Evolutionary conservation across 495 filamentous ascomycete species (phyloP), one percentile per base, ranked within the genome.

Genomic region (Penicillium egyptiacum): DNA sequence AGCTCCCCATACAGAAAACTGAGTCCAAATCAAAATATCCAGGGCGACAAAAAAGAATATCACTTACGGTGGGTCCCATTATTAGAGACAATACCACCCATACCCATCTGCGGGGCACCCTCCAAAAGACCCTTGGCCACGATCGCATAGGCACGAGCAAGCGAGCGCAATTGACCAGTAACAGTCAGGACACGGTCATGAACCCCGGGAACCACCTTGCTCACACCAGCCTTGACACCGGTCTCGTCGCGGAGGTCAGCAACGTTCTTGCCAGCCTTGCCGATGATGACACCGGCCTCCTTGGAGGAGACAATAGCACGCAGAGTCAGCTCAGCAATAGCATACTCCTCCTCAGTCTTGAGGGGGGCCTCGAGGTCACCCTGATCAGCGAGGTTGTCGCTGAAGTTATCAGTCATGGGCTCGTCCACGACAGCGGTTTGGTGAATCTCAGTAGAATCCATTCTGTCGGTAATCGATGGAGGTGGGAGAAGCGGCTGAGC

Each of bases 301-400:
- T 97, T 97, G 64, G 95, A 95, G 16, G 93, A 95, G 64, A 98
- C 95, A 68, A 98, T 98, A 53, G 94, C 95, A 65, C 94, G 89
- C 42, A 98, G 83, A 53, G 94, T 98, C 64, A 98, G 79, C 71
- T 91, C 88, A 17, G 91, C 82, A 71, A 90, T 84, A 16, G 90
- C 91, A 70, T 98, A 98, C 70, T 98, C 94, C 63, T 98, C 92
- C 59, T 98, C 95, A 35, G 93, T 96, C 80, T 88, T 88, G 53
- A 87, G 88, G 23, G 82, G 81, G 51, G 83, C 76, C 62, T 90
- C 87, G 40, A 87, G 83, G 50, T 90, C 86, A 22, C 83, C 86
- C 30, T 81, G 73, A 53, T 87, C 62, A 39, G 55, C 84, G 11
- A 67, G 72, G 56, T 78, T 65, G 59, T 75, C 73, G 62, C 70